Conservation (phyloP, 1,284 basidiomycete species). For the Rhodotorula sp. region DNA sequence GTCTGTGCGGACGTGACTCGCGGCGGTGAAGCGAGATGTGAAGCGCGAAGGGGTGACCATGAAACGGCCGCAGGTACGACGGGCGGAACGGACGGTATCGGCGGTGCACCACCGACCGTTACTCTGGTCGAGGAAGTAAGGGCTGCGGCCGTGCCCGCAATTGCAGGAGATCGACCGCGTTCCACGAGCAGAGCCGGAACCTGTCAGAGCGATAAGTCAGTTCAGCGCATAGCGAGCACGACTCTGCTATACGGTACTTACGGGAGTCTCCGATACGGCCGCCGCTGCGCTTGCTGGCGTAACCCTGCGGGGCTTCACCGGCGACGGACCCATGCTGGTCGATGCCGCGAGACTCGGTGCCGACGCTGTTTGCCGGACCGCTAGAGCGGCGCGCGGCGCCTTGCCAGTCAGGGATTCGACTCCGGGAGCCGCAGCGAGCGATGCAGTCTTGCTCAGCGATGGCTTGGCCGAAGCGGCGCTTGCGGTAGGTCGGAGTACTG, state of each 20-base stretch:
- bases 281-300: neutral
- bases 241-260: neutral
- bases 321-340: neutral
- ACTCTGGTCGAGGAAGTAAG: neutral
- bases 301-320: neutral
- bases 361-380: neutral
- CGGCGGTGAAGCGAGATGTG: neutral
- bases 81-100: neutral
- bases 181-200: neutral
- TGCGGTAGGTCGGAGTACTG: neutral
- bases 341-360: neutral
- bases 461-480: conserved; percentile 2
- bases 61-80: neutral
- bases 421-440: neutral
- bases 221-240: neutral
- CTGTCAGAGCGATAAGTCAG: too few species aligned
- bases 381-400: conserved; percentile 8
- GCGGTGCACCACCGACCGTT: neutral
- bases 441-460: neutral
- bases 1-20: neutral
- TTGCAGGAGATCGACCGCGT: neutral
- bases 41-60: neutral
- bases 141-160: neutral
- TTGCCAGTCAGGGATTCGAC: neutral
- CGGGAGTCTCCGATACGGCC: neutral